Percentiles rank a stretch among this genome's conserved stretches.
Evolutionary conservation across 75 land plant genomes (phyloP).

Genomic region (Sequoiadendron giganteum): DNA sequence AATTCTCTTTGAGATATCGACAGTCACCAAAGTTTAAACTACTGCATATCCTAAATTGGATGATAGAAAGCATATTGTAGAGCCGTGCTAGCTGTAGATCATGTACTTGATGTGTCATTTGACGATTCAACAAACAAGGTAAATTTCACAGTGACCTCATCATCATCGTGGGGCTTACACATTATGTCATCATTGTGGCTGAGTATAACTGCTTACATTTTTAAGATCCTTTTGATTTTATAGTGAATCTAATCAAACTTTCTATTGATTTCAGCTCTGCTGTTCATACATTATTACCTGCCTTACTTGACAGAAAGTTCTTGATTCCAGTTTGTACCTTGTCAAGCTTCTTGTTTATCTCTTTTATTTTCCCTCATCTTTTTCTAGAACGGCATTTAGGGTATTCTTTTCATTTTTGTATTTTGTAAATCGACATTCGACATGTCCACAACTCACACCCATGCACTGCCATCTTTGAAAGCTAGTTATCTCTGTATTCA

Average conservation of each 20-base stretch:
- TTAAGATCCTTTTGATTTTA: neutral
- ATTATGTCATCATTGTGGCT: neutral
- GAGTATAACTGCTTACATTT: neutral
- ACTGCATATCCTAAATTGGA: neutral
- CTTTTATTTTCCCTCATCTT: neutral
- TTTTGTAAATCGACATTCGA: neutral
- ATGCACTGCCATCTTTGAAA: neutral
- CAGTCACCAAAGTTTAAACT: neutral
- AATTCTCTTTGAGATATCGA: neutral
- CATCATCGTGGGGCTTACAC: neutral
- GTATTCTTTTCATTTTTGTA: neutral
- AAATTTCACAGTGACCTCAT: neutral
- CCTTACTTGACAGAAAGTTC: neutral
- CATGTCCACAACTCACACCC: neutral
- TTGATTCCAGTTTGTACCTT: neutral
- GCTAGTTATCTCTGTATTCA: neutral
- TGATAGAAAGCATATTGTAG: neutral
- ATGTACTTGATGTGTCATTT: neutral
- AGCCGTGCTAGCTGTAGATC: neutral
- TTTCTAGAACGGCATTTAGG: neutral
- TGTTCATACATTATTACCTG: neutral
- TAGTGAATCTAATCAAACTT: neutral
- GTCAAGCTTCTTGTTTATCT: neutral
- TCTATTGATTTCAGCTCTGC: neutral
- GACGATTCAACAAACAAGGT: neutral